Percentiles rank a stretch among this genome's conserved stretches.
phyloP scores from a whole-genome alignment of 352 stramenopile species.

The Globisporangium sylvaticum region DNA sequence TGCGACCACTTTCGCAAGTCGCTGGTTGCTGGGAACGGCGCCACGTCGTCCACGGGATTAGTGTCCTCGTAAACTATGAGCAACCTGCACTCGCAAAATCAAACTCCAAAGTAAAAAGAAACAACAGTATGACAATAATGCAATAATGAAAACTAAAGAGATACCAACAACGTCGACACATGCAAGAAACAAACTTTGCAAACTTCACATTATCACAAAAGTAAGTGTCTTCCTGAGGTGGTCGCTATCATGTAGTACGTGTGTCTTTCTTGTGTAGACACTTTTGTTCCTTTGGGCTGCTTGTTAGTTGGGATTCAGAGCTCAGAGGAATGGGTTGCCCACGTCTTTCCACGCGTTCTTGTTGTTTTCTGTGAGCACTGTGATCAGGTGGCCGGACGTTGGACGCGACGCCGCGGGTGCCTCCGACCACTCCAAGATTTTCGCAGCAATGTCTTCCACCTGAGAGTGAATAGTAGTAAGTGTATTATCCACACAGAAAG shows the following conservation, averaged over 20 bases:
- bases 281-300: background rate
- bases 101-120: constrained; percentile 2
- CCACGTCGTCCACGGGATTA: constrained; percentile 9
- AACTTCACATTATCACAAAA: background rate
- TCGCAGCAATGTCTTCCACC: constrained; percentile 65
- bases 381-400: constrained; percentile 63
- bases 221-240: background rate
- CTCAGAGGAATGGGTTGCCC: constrained; percentile 67
- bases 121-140: constrained; percentile 2
- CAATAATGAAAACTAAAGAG: constrained; percentile 5
- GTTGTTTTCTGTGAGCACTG: constrained; percentile 55
- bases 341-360: constrained; percentile 59
- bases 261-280: background rate
- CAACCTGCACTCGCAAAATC: background rate
- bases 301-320: background rate
- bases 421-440: constrained; percentile 73
- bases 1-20: constrained; percentile 77
- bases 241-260: too few relatives aligned
- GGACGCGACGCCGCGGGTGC: constrained; percentile 35
- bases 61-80: constrained; percentile 16
- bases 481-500: background rate
- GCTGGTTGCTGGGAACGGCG: constrained; percentile 14
- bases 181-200: background rate
- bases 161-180: background rate
- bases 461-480: constrained; percentile 9